A percentile compares a stretch with the other conserved stretches of the same genome.
Conservation (phyloP, 1,284 basidiomycete genomes). For the Takashimella koratensis region DNA sequence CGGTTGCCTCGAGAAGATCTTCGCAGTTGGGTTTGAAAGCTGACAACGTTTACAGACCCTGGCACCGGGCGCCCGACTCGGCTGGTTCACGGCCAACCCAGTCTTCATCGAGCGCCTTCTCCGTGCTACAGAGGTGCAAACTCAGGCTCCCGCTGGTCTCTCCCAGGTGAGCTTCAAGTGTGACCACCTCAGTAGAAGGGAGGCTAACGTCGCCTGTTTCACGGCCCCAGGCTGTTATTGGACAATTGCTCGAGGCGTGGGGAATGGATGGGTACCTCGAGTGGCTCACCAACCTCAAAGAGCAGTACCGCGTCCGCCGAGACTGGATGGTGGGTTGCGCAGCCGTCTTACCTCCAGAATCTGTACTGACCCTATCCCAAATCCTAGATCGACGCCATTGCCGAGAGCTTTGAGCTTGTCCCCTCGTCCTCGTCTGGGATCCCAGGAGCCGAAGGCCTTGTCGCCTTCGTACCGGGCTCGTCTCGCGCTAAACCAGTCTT, state of each 20-base stretch:
- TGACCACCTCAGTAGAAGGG: neutral
- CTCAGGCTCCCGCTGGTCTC: slow-evolving; percentile 67
- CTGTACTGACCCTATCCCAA: neutral
- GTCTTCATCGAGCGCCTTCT: slow-evolving; percentile 61
- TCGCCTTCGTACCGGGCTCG: slow-evolving; percentile 16
- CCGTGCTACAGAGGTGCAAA: slow-evolving; percentile 62
- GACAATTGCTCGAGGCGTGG: slow-evolving; percentile 62
- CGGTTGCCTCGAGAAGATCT: neutral
- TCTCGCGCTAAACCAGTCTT: slow-evolving; percentile 24
- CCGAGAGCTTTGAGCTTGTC: slow-evolving; percentile 16
- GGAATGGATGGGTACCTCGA: slow-evolving; percentile 62
- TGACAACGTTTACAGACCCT: slow-evolving; percentile 60
- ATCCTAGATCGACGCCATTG: slow-evolving; percentile 12
- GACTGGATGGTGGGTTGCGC: slow-evolving; percentile 28
- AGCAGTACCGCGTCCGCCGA: slow-evolving; percentile 37
- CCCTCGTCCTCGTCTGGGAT: slow-evolving; percentile 11
- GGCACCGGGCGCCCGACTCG: slow-evolving; percentile 67
- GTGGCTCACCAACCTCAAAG: slow-evolving; percentile 60
- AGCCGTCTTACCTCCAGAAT: neutral
- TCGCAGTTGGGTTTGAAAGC: neutral
- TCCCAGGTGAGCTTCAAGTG: slow-evolving; percentile 33
- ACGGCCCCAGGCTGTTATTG: slow-evolving; percentile 51
- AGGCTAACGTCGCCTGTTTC: neutral
- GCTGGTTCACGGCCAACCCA: slow-evolving; percentile 60
- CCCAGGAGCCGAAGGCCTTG: slow-evolving; percentile 16